phyloP scores from a whole-genome alignment of 495 filamentous ascomycete genomes.

The Trichoderma erinaceum region DNA sequence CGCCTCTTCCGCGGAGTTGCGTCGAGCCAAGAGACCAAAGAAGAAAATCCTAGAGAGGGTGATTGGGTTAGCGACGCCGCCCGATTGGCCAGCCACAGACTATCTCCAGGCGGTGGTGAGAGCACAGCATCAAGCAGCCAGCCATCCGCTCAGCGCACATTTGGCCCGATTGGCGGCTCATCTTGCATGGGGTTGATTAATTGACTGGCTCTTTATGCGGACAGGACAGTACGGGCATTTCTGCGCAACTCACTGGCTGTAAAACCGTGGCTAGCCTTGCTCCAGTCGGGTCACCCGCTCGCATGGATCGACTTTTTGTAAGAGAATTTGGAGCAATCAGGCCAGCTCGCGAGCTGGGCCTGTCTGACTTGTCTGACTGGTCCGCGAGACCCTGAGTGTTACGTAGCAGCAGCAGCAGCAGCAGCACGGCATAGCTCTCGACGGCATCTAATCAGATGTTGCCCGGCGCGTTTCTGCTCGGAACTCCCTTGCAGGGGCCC shows the following conservation, averaged over 20 bases:
- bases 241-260: not conserved
- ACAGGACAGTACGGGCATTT: not conserved
- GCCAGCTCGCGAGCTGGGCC: not conserved
- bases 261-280: not conserved
- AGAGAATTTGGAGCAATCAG: conserved; percentile 1
- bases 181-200: no score
- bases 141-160: not conserved
- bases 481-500: not conserved
- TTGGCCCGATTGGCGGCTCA: not conserved
- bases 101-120: not conserved
- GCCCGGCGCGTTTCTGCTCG: not conserved
- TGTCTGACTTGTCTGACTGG: conserved; percentile 8
- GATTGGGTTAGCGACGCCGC: not conserved
- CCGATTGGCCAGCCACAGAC: conserved; percentile 8
- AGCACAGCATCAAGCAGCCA: not conserved
- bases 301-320: conserved; percentile 1
- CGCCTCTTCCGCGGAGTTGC: conserved; percentile 13
- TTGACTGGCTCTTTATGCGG: not conserved
- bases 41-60: not conserved
- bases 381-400: not conserved
- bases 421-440: not conserved
- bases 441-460: conserved; percentile 9
- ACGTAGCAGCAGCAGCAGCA: conserved; percentile 9
- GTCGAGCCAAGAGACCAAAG: conserved; percentile 7
- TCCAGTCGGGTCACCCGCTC: conserved; percentile 2